Percentiles rank a stretch among this genome's conserved stretches.
Conservation (phyloP, 106 monocot genomes). For the Dioscorea dumetorum region DNA sequence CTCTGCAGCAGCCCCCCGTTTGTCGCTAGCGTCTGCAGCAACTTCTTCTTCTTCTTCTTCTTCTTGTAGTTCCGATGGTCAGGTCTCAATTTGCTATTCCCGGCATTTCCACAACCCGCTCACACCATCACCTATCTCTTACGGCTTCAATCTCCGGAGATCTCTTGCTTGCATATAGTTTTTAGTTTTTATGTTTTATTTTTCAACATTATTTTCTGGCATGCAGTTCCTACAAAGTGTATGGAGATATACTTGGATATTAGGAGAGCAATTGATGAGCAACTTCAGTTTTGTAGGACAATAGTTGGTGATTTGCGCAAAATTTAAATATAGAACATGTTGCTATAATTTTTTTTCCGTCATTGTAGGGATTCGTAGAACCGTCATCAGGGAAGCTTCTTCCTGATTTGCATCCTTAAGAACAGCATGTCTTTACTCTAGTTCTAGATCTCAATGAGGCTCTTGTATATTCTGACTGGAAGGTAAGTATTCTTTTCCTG, state of each 20-base stretch:
- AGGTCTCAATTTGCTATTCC: too few relatives aligned
- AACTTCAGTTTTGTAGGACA: conserved; percentile 41
- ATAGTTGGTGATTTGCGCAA: background rate
- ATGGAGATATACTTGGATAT: conserved; percentile 71
- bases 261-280: conserved; percentile 68
- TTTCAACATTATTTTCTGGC: conserved; percentile 6
- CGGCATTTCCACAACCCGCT: too few relatives aligned
- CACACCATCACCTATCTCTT: too few relatives aligned
- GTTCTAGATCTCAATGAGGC: too few relatives aligned
- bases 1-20: too few relatives aligned
- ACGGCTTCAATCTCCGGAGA: too few relatives aligned
- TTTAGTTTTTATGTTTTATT: conserved; percentile 3
- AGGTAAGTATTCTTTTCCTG: conserved; percentile 30
- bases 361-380: conserved; percentile 70
- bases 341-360: conserved; percentile 3
- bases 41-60: too few relatives aligned
- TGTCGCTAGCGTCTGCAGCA: too few relatives aligned
- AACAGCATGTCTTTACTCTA: conserved; percentile 87
- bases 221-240: conserved; percentile 61
- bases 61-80: too few relatives aligned
- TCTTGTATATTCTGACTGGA: conserved; percentile 98
- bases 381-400: conserved; percentile 96
- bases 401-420: conserved; percentile 92
- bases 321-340: conserved; percentile 1
- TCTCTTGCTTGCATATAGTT: too few relatives aligned